These are phyloP conservation scores for Chlorencoelia australis DNA, from an alignment of 2,329 filamentous ascomycete species.

Conservation along the genomic window DNA sequence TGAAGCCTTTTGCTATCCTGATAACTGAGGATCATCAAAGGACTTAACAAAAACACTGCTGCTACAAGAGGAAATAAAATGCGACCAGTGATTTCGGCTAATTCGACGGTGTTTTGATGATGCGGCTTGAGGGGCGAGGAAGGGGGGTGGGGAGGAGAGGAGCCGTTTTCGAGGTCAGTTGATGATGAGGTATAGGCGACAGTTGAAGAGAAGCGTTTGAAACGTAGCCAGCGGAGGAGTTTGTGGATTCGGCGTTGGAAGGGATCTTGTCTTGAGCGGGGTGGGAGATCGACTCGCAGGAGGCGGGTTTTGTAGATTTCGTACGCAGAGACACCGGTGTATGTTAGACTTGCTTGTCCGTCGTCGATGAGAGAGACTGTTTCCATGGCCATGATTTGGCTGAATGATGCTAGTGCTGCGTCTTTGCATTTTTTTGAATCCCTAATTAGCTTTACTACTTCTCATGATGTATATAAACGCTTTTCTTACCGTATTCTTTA, in stretches of 20 bases:
- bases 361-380: not conserved
- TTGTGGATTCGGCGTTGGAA: not conserved
- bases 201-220: not conserved
- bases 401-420: conserved; percentile 1
- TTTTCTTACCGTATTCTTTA: conserved; percentile 12
- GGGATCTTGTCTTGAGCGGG: not conserved
- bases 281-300: conserved; percentile 23
- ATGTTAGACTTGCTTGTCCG: not conserved
- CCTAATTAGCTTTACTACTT: no score
- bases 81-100: not conserved
- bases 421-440: no score
- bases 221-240: not conserved
- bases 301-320: conserved; percentile 28
- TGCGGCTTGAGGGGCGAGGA: no score
- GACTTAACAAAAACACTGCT: not conserved
- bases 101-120: not conserved
- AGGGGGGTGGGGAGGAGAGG: no score
- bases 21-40: not conserved
- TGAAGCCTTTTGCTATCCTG: not conserved
- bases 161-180: not conserved
- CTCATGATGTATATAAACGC: no score
- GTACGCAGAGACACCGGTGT: not conserved
- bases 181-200: not conserved
- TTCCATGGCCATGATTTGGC: not conserved
- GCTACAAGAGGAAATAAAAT: not conserved